phyloP scores from a whole-genome alignment of 2,329 filamentous ascomycete species.

The Xylariaceae sp. region DNA sequence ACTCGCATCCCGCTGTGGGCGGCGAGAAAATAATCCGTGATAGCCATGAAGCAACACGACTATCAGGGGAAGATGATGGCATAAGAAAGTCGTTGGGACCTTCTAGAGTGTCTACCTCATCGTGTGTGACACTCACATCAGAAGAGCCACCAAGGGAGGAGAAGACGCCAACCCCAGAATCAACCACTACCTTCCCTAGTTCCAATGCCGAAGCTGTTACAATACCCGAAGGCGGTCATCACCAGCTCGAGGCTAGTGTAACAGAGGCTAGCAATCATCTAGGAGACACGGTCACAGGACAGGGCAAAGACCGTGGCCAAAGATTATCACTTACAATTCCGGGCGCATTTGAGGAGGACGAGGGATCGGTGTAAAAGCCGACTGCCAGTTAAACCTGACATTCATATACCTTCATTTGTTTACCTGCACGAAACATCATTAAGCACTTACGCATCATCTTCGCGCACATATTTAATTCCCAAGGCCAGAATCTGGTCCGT shows the following conservation, averaged over 20 bases:
- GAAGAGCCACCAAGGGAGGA: conserved; percentile 6
- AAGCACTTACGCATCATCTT: conserved; percentile 23
- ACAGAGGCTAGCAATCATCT: conserved; percentile 25
- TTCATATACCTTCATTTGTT: too few species aligned
- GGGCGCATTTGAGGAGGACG: conserved; percentile 33
- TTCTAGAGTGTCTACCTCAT: conserved; percentile 25
- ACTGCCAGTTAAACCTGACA: conserved; percentile 1
- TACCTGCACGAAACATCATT: conserved; percentile 26
- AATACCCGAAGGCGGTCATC: conserved; percentile 19
- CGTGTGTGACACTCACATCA: conserved; percentile 11
- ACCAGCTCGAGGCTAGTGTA: conserved; percentile 10
- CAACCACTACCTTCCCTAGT: not conserved
- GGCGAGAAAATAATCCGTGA: conserved; percentile 44
- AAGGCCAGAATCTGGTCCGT: conserved; percentile 17
- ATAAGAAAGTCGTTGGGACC: conserved; percentile 10
- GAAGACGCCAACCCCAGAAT: conserved; percentile 16
- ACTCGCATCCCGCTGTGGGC: conserved; percentile 29
- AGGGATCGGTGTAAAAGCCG: conserved; percentile 22
- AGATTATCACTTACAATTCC: conserved; percentile 49
- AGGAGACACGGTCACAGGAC: conserved; percentile 32
- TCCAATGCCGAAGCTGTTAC: not conserved
- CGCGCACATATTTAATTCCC: conserved; percentile 21
- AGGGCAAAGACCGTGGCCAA: conserved; percentile 39
- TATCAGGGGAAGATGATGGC: conserved; percentile 20
- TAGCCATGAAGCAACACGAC: conserved; percentile 44